Evolutionary conservation across 495 filamentous ascomycete species (phyloP), one percentile per base, ranked within the genome.

Genomic region (Tuber umbilicatum): DNA sequence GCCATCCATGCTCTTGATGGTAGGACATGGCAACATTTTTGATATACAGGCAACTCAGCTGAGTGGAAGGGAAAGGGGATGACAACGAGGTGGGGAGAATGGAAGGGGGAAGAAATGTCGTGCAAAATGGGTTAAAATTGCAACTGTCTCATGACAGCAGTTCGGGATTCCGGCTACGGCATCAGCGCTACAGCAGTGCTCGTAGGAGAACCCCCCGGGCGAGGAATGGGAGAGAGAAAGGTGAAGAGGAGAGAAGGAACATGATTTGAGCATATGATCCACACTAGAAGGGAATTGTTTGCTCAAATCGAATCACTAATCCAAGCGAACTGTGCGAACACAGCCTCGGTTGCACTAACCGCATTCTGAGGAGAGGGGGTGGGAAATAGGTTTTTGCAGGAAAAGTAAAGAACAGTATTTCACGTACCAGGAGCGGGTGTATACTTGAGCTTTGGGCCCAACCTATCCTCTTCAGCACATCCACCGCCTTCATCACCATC

Each of bases 381-480:
- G 77, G 67, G 75, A 80, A 80, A 80, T 79, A 80, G 69, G n/a
- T n/a, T 64, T 42, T 76, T 71, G 81, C 43, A 43, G 68, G 72
- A 75, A 72, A 75, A 79, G 70, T 27, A 10, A 55, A 69, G 27
- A 60, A 74, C 17, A 31, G 39, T 23, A 68, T 60, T 50, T 38
- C 38, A 81, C 79, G 64, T 80, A 82, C 81, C 81, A 70, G 81
- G 81, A 23, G 81, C 80, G 71, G 81, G 81, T 64, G 79, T 77
- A 70, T 82, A 82, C 69, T 82, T 82, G 73, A 82, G 73, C 69
- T 82, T 82, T 42, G 81, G 81, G 1, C 81, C 81, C 27, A 82
- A 71, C 38, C 70, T 76, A 71, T 82, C 81, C 43, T 82, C 81
- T 69, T 82, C 81, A n/a, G 70, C 67, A 38, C 73, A 37, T 70